A percentile compares a stretch with the other conserved stretches of the same genome.
These are phyloP conservation scores for Trichothecium roseum DNA, from an alignment of 2,329 filamentous ascomycete species.

Conservation along the genomic window DNA sequence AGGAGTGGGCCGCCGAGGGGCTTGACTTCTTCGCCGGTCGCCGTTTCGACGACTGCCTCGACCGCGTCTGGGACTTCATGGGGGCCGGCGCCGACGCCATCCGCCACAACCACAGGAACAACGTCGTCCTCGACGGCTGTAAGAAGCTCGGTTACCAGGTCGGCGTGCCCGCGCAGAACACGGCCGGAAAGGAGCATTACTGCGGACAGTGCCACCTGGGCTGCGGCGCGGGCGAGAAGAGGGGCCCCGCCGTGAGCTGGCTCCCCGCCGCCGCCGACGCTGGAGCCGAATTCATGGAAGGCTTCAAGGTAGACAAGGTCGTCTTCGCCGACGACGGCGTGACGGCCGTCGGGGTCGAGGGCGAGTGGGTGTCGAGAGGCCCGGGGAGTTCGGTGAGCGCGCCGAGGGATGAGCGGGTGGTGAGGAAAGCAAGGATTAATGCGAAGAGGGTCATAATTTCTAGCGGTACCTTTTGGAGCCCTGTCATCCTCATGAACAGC, in stretches of 20 bases:
- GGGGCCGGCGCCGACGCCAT: constrained; percentile 58
- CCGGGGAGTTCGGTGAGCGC: constrained; percentile 46
- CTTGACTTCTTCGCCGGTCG: constrained; percentile 64
- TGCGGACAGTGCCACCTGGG: constrained; percentile 57
- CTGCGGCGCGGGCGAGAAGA: constrained; percentile 61
- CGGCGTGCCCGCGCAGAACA: constrained; percentile 68
- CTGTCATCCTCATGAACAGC: constrained; percentile 65
- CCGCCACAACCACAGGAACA: constrained; percentile 64
- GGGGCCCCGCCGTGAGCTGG: constrained; percentile 67
- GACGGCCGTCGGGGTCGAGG: constrained; percentile 60
- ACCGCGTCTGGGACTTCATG: constrained; percentile 70
- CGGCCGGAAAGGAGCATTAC: constrained; percentile 60
- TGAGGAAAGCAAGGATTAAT: constrained; percentile 57
- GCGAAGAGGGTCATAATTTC: constrained; percentile 77
- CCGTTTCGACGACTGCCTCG: constrained; percentile 68
- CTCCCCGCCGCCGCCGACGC: constrained; percentile 68
- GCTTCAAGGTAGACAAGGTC: constrained; percentile 61
- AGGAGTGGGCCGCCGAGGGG: constrained; percentile 67
- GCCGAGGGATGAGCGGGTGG: constrained; percentile 32
- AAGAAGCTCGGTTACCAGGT: constrained; percentile 63
- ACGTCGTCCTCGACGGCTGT: constrained; percentile 63
- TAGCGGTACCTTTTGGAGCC: constrained; percentile 65
- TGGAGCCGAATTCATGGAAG: constrained; percentile 76
- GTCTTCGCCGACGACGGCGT: constrained; percentile 51
- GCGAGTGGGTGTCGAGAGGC: constrained; percentile 66